These are phyloP conservation scores for Neurospora sp. DNA, from an alignment of 495 filamentous ascomycete genomes.

Conservation along the genomic window DNA sequence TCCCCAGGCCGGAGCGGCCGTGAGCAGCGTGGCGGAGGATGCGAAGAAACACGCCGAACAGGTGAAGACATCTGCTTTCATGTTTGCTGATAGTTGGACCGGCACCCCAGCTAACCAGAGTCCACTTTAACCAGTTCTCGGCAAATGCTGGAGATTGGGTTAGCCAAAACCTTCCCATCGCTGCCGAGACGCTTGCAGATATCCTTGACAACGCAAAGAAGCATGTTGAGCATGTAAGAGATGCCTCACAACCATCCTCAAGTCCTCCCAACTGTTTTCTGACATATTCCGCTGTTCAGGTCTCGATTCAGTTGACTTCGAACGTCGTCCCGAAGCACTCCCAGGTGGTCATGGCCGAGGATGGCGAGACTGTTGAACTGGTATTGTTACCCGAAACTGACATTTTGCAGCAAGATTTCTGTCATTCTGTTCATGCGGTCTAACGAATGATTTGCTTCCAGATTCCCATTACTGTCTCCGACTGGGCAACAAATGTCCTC, in stretches of 20 bases:
- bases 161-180: not conserved
- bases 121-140: not conserved
- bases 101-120: not conserved
- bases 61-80: not conserved
- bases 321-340: not conserved
- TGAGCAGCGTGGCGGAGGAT: not conserved
- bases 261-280: no score
- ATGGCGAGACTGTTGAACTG: not conserved
- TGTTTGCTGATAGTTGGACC: not conserved
- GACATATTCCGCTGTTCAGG: not conserved
- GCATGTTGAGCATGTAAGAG: not conserved
- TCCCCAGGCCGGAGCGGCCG: not conserved
- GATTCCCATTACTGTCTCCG: not conserved
- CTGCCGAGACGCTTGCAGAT: not conserved
- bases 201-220: not conserved
- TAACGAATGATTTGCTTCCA: not conserved
- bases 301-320: not conserved
- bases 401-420: no score
- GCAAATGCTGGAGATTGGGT: not conserved
- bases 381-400: no score
- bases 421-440: no score
- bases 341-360: not conserved
- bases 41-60: not conserved
- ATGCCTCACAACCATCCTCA: no score
- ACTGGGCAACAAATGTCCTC: not conserved